phyloP scores from a whole-genome alignment of 257 asterid genomes.

The Avicennia marina region DNA sequence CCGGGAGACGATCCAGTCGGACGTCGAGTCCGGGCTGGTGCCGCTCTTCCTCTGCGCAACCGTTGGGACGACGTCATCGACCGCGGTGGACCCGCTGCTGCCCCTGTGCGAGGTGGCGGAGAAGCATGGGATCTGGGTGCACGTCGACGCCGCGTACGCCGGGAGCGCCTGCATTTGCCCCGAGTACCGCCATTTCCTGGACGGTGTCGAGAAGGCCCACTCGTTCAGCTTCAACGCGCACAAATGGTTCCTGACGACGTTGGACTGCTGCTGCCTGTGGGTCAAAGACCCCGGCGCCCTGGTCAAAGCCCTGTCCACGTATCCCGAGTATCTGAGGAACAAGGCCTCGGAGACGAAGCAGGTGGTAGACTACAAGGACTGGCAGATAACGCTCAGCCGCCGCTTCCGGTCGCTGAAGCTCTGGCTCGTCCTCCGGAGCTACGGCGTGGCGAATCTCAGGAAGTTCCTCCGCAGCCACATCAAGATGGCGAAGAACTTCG shows the following conservation, averaged over 20 bases:
- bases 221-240: slow-evolving; percentile 79
- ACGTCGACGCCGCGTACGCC: slow-evolving; percentile 75
- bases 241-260: slow-evolving; percentile 66
- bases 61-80: slow-evolving; percentile 63
- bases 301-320: slow-evolving; percentile 53
- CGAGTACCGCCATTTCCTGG: slow-evolving; percentile 57
- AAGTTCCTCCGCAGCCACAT: slow-evolving; percentile 52
- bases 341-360: slow-evolving; percentile 55
- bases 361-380: slow-evolving; percentile 78
- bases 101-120: slow-evolving; percentile 50
- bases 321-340: slow-evolving; percentile 59
- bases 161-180: slow-evolving; percentile 77
- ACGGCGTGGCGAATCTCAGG: slow-evolving; percentile 57
- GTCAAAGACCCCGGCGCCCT: slow-evolving; percentile 59
- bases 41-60: slow-evolving; percentile 67
- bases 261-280: slow-evolving; percentile 87
- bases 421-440: slow-evolving; percentile 68
- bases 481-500: slow-evolving; percentile 71
- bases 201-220: slow-evolving; percentile 61
- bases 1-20: slow-evolving; percentile 33
- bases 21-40: slow-evolving; percentile 39
- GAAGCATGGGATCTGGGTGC: slow-evolving; percentile 60
- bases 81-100: slow-evolving; percentile 52
- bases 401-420: slow-evolving; percentile 66
- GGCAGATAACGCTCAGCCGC: slow-evolving; percentile 75